phyloP scores from a whole-genome alignment of 352 stramenopile genomes.

The Phytophthora lateralis region DNA sequence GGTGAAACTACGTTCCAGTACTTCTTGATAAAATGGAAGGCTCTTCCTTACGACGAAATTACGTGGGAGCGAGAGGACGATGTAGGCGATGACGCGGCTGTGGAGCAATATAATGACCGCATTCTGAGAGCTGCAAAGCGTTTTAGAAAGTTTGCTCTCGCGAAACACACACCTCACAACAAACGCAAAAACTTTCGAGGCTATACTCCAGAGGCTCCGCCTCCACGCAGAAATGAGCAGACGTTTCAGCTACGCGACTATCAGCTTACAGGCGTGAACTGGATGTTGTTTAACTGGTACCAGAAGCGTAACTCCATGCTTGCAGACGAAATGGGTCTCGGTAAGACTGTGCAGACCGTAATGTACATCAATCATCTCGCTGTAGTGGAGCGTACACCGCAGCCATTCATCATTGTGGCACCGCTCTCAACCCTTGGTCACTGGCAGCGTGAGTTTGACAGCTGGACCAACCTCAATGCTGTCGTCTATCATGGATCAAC shows the following conservation, averaged over 20 bases:
- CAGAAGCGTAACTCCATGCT: slow-evolving; percentile 98
- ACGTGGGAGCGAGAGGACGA: slow-evolving; percentile 99
- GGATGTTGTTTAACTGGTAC: slow-evolving; percentile 99
- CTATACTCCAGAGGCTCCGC: slow-evolving; percentile 65
- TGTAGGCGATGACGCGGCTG: slow-evolving; percentile 87
- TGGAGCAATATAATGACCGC: slow-evolving; percentile 82
- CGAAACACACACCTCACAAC: slow-evolving; percentile 41
- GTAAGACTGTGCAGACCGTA: slow-evolving; percentile 96
- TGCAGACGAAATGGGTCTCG: slow-evolving; percentile 99
- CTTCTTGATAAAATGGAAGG: slow-evolving; percentile 99
- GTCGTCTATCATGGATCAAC: slow-evolving; percentile 98
- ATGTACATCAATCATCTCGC: slow-evolving; percentile 96
- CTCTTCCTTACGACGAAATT: slow-evolving; percentile 96
- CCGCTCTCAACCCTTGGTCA: slow-evolving; percentile 98
- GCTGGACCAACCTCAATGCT: slow-evolving; percentile 98
- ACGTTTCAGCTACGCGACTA: slow-evolving; percentile 96
- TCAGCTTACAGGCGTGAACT: slow-evolving; percentile 99
- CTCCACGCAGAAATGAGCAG: slow-evolving; percentile 64
- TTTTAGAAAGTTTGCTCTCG: slow-evolving; percentile 50
- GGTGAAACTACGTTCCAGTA: slow-evolving; percentile 80
- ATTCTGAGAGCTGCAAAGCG: slow-evolving; percentile 56
- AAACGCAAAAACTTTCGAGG: slow-evolving; percentile 77
- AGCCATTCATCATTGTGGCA: slow-evolving; percentile 98
- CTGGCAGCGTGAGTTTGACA: slow-evolving; percentile 96
- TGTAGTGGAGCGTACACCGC: slow-evolving; percentile 92